Base-by-base conservation (phyloP, 257 asterid genomes). In the Solanum piurae region DNA sequence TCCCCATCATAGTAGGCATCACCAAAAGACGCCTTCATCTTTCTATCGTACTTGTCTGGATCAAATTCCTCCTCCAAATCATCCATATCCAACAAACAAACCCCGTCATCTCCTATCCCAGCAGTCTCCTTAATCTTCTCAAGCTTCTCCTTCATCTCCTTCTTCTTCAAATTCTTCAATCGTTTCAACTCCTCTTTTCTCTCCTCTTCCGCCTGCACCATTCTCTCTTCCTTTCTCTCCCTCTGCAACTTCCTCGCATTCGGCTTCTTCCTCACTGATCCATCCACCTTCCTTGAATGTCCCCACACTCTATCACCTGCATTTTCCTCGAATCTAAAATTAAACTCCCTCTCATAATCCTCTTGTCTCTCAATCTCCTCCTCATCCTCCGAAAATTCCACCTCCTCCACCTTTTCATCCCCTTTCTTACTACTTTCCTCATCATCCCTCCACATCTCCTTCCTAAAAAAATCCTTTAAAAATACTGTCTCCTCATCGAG, bases 141-240 rank as follows among this genome's bases (percentile, higher is more conserved):
- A 91, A 95, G 87, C 92, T 95, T 96, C 89, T 94, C 98, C 23
- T 88, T 91, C 49, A 95, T 95, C 90, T 96, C 99, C 89, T 91
- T 94, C 92, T 92, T 95, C 93, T 94, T 96, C 88, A 96, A 88
- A 84, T 95, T 96, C 93, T 96, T 96, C 94, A 96, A 86, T 74
- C 94, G 92, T 90, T 96, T 96, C 83, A 96, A 87, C 92, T 96
- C 98, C 89, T 95, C 98, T 89, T 90, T 92, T 79, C 94, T 90
- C 87, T 94, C 98, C 46, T 91, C 87, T 91, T 94, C 96, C 1
- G 95, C 98, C 74, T 89, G 94, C 3, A 86, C 91, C 89, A 90
- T 91, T 87, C 98, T 94, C 92, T 93, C 98, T 80, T 95, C 96
- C 93, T 94, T 95, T 93, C 98, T 95, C 90, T 94, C 97, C 89